These are phyloP conservation scores for Penicillium fimorum DNA, from an alignment of 495 filamentous ascomycete species.

Conservation along the genomic window DNA sequence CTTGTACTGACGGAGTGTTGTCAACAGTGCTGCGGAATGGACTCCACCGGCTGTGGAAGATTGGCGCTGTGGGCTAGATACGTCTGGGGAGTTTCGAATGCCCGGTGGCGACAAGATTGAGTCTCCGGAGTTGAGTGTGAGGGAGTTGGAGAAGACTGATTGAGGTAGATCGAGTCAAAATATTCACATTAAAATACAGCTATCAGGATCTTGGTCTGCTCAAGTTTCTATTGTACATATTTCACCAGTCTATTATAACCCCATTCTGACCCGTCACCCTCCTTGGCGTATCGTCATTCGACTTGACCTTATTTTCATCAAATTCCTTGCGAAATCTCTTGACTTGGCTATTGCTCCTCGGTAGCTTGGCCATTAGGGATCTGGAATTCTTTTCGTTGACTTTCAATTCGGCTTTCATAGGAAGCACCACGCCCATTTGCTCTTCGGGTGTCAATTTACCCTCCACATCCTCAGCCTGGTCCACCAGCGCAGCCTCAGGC, in stretches of 20 bases:
- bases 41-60: neutral
- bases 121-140: neutral
- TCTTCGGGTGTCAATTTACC: neutral
- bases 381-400: neutral
- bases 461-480: neutral
- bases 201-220: neutral
- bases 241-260: neutral
- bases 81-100: neutral
- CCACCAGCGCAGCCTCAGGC: neutral
- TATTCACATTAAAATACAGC: neutral
- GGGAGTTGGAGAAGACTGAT: neutral
- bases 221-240: slow-evolving; percentile 1
- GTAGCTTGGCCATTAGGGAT: neutral
- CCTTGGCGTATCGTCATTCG: no score
- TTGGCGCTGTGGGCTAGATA: neutral
- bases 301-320: neutral
- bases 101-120: neutral
- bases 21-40: neutral
- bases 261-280: no score
- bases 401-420: neutral
- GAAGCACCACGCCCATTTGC: neutral
- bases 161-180: neutral
- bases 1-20: neutral
- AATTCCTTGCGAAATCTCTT: neutral
- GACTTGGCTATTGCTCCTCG: neutral